These are phyloP conservation scores for Pseudonitzschia pungens DNA, from an alignment of 108 stramenopile species.

Conservation along the genomic window DNA sequence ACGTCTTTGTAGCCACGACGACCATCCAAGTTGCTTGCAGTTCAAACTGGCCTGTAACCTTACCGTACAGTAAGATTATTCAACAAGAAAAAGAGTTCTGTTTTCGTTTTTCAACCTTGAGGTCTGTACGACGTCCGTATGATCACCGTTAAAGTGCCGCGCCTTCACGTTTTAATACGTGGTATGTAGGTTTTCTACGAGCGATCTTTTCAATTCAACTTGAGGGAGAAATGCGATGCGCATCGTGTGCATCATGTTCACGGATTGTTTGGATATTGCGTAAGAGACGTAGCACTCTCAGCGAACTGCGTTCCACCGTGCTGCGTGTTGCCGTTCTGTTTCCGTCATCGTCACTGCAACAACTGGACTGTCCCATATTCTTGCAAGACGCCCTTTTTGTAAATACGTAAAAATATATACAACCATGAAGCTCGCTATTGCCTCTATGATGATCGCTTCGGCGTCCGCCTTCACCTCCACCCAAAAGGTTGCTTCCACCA, in stretches of 20 bases:
- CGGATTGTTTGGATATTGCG: too few relatives aligned
- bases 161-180: too few relatives aligned
- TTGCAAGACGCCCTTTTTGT: background rate
- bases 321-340: background rate
- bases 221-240: background rate
- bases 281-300: too few relatives aligned
- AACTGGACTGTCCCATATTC: background rate
- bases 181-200: background rate
- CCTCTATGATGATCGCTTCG: slow-evolving; percentile 48
- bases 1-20: too few relatives aligned
- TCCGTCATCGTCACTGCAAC: background rate
- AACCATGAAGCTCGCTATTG: slow-evolving; percentile 65
- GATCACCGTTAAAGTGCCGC: too few relatives aligned
- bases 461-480: slow-evolving; percentile 58
- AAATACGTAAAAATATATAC: background rate
- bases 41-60: too few relatives aligned
- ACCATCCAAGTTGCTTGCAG: too few relatives aligned
- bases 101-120: too few relatives aligned
- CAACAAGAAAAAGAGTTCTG: too few relatives aligned
- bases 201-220: slow-evolving; percentile 19
- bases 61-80: too few relatives aligned
- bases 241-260: background rate
- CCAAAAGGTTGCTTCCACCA: slow-evolving; percentile 8
- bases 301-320: background rate
- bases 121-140: too few relatives aligned